Conservation (phyloP, 345 rosid species). For the Linum usitatissimum region DNA sequence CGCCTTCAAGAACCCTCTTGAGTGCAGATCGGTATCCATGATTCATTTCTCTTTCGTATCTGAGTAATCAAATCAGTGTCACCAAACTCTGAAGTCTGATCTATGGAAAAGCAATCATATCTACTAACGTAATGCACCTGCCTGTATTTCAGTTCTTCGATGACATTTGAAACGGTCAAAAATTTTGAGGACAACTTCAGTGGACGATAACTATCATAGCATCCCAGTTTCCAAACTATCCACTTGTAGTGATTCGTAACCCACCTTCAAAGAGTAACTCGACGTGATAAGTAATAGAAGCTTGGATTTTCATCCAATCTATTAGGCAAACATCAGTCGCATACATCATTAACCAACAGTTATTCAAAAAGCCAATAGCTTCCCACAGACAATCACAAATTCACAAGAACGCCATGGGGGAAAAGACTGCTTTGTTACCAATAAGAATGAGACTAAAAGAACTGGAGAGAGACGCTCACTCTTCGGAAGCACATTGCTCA, state of each 20-base stretch:
- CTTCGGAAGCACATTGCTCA: slow-evolving; percentile 42
- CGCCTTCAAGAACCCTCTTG: slow-evolving; percentile 83
- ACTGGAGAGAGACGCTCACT: slow-evolving; percentile 32
- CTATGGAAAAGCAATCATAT: slow-evolving; percentile 13
- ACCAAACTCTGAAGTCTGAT: slow-evolving; percentile 1
- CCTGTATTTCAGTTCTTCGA: slow-evolving; percentile 95
- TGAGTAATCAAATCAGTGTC: slow-evolving; percentile 20
- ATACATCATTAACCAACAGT: neutral
- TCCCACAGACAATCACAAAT: neutral
- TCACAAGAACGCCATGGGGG: neutral
- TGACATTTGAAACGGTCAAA: slow-evolving; percentile 66
- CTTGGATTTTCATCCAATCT: neutral
- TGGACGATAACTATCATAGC: slow-evolving; percentile 60
- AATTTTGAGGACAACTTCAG: slow-evolving; percentile 43
- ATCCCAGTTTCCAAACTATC: slow-evolving; percentile 90
- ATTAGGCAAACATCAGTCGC: neutral
- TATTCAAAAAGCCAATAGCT: slow-evolving; percentile 1
- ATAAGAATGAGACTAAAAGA: neutral
- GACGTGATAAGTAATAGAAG: neutral
- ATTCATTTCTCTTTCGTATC: slow-evolving; percentile 91
- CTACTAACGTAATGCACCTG: slow-evolving; percentile 16
- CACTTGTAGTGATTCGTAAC: slow-evolving; percentile 77
- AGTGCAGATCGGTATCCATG: slow-evolving; percentile 84
- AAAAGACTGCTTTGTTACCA: no score
- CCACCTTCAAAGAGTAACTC: slow-evolving; percentile 47